Conservation (phyloP, 768 basidiomycete genomes). For the Postia placenta region DNA sequence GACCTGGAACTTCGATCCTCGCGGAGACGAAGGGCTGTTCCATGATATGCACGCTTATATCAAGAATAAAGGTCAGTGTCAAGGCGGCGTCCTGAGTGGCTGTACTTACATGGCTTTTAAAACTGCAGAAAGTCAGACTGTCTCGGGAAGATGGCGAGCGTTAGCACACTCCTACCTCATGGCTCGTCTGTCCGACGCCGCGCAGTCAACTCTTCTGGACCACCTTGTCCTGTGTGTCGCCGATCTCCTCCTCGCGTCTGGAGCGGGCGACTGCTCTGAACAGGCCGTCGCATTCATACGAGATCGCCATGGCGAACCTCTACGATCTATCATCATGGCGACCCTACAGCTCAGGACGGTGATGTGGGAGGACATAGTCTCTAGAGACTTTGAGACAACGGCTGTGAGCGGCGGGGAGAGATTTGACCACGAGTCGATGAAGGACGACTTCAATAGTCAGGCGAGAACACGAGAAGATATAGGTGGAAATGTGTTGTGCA, state of each 20-base stretch:
- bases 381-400: conserved; percentile 12
- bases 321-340: conserved; percentile 7
- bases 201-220: too few relatives aligned
- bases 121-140: background rate
- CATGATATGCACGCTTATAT: background rate
- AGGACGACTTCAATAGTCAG: conserved; percentile 7
- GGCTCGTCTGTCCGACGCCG: too few relatives aligned
- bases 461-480: too few relatives aligned
- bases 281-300: background rate
- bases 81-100: background rate
- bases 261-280: background rate
- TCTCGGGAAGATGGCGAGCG: background rate
- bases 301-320: conserved; percentile 21
- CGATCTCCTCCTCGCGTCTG: background rate
- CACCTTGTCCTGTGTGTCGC: background rate
- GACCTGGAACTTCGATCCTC: background rate
- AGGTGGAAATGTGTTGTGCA: background rate
- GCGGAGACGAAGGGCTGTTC: background rate
- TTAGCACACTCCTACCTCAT: too few relatives aligned
- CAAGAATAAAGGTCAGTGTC: background rate
- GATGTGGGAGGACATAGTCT: conserved; percentile 11
- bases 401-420: conserved; percentile 2
- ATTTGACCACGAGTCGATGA: conserved; percentile 4
- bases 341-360: conserved; percentile 10
- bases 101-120: background rate